phyloP scores from a whole-genome alignment of 306 rosid genomes.

The Abrus pulchellus region DNA sequence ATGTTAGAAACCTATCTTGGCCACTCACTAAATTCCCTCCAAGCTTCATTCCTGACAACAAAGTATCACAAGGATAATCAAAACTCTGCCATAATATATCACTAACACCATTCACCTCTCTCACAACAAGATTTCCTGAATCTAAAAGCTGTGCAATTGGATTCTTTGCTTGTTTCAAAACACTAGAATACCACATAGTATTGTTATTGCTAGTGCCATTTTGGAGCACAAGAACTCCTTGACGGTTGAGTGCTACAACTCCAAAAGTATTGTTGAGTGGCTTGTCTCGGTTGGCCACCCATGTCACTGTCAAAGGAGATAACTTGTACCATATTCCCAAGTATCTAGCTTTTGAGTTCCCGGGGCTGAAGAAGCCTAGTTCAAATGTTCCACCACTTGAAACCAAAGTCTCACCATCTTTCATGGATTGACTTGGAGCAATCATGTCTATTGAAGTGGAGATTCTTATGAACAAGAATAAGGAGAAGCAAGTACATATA shows the following conservation, averaged over 20 bases:
- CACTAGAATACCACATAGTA: slow-evolving; percentile 32
- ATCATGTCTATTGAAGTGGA: slow-evolving; percentile 12
- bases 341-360: slow-evolving; percentile 20
- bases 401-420: slow-evolving; percentile 39
- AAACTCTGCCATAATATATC: slow-evolving; percentile 44
- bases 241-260: slow-evolving; percentile 24
- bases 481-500: no score
- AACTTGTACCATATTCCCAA: slow-evolving; percentile 44
- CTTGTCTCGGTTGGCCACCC: slow-evolving; percentile 48
- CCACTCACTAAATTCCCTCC: slow-evolving; percentile 25
- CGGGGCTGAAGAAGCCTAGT: slow-evolving; percentile 45
- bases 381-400: slow-evolving; percentile 37
- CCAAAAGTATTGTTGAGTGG: slow-evolving; percentile 8
- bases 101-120: background rate
- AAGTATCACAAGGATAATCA: slow-evolving; percentile 47
- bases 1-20: slow-evolving; percentile 19
- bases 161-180: slow-evolving; percentile 13
- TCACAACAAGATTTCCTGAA: slow-evolving; percentile 52
- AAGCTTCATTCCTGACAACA: slow-evolving; percentile 48
- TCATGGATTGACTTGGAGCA: background rate
- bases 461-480: no score
- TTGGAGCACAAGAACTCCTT: slow-evolving; percentile 37
- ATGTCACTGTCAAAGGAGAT: slow-evolving; percentile 34
- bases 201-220: slow-evolving; percentile 17
- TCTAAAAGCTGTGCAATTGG: slow-evolving; percentile 46